Conservation (phyloP, 2,329 filamentous ascomycete species). For the Epichloe uncinata region DNA sequence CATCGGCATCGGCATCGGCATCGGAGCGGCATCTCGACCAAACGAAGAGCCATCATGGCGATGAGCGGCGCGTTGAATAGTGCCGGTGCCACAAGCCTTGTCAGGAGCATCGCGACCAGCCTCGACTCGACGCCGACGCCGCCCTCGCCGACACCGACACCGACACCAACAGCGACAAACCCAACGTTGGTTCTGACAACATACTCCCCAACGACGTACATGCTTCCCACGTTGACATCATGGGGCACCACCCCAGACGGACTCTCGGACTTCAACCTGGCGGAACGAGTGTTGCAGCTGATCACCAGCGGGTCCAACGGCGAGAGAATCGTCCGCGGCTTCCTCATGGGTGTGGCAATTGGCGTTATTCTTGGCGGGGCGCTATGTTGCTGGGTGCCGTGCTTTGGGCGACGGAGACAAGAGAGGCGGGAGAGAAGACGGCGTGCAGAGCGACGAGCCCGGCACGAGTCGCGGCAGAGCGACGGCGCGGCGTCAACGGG, state of each 20-base stretch:
- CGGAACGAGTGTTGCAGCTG: slow-evolving; percentile 15
- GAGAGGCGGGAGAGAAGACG: slow-evolving; percentile 3
- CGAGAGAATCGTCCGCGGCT: slow-evolving; percentile 20
- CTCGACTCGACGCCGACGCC: neutral
- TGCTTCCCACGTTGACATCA: slow-evolving; percentile 6
- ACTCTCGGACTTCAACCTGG: slow-evolving; percentile 12
- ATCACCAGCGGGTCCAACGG: slow-evolving; percentile 17
- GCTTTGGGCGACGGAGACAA: slow-evolving; percentile 11
- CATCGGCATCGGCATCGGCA: slow-evolving; percentile 1
- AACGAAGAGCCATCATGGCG: neutral
- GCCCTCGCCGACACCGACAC: neutral
- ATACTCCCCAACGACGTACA: slow-evolving; percentile 2
- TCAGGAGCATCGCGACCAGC: neutral
- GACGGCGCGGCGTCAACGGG: too few relatives aligned
- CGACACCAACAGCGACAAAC: neutral
- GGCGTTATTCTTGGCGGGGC: slow-evolving; percentile 19
- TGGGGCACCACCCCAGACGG: neutral
- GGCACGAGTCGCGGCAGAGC: neutral
- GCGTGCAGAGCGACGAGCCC: neutral
- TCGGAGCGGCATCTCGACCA: too few relatives aligned
- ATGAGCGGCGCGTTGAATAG: neutral
- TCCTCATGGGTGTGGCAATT: slow-evolving; percentile 20
- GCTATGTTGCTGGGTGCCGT: slow-evolving; percentile 22
- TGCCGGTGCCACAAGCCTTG: too few relatives aligned
- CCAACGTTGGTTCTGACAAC: neutral